A percentile compares a stretch with the other conserved stretches of the same genome.
Evolutionary conservation across 2,329 filamentous ascomycete genomes (phyloP).

Genomic region (Xylaria digitata): DNA sequence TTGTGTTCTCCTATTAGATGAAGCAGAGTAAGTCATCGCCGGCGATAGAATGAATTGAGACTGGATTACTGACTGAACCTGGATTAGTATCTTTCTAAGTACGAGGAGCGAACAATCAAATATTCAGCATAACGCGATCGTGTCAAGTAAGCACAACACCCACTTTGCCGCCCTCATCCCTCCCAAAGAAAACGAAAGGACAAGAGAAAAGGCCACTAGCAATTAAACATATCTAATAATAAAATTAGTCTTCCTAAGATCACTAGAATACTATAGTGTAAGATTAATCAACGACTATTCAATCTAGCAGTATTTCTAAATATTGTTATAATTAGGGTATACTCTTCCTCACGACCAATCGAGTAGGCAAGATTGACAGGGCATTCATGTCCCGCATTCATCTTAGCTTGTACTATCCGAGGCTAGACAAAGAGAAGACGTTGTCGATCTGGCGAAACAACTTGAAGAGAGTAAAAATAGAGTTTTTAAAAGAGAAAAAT

Average conservation of each 20-base stretch:
- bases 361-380: not conserved
- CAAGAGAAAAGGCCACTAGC: not conserved
- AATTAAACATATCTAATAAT: no score
- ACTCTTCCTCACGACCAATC: constrained; percentile 9
- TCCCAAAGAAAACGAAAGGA: not conserved
- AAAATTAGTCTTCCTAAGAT: not conserved
- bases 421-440: not conserved
- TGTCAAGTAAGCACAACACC: not conserved
- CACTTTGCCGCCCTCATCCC: not conserved
- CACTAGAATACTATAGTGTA: not conserved
- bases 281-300: not conserved
- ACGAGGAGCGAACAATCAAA: not conserved
- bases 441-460: not conserved
- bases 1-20: constrained; percentile 13
- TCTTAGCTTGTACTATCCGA: not conserved
- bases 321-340: not conserved
- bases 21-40: constrained; percentile 6
- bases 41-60: no score
- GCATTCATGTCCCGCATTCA: constrained; percentile 9
- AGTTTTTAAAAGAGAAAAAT: no score
- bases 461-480: not conserved
- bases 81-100: not conserved
- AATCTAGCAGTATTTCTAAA: no score
- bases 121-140: not conserved
- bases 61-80: no score